phyloP scores from a whole-genome alignment of 805 yeast species.

The Candida silvicultrix region DNA sequence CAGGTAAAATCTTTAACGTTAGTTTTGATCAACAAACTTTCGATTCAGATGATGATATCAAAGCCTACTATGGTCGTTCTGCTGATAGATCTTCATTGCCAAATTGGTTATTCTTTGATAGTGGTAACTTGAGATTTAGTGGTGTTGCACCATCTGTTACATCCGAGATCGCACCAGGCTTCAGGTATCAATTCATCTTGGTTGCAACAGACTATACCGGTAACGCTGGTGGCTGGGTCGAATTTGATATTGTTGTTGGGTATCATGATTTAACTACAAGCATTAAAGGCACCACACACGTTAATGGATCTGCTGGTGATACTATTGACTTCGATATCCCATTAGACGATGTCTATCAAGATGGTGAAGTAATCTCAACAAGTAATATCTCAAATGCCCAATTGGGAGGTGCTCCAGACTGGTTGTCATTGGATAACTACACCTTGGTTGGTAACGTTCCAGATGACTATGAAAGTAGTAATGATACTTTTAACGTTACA shows the following conservation, averaged over 20 bases:
- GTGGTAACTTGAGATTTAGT: conserved; percentile 53
- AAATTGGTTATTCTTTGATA: conserved; percentile 76
- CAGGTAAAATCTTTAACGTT: conserved; percentile 62
- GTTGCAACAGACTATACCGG: conserved; percentile 78
- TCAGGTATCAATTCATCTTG: conserved; percentile 58
- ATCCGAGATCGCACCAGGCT: conserved; percentile 84
- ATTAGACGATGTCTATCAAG: conserved; percentile 54
- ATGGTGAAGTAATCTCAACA: conserved; percentile 41
- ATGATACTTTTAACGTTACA: conserved; percentile 41
- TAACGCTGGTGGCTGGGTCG: conserved; percentile 61
- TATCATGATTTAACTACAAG: conserved; percentile 78
- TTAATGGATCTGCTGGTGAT: conserved; percentile 65
- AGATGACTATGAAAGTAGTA: conserved; percentile 29
- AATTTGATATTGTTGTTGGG: conserved; percentile 75
- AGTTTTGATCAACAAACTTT: conserved; percentile 61
- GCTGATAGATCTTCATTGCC: conserved; percentile 84
- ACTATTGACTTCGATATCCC: conserved; percentile 55
- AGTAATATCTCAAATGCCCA: conserved; percentile 50
- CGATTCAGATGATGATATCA: conserved; percentile 41
- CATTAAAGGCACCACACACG: conserved; percentile 44
- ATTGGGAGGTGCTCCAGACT: conserved; percentile 49
- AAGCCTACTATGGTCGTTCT: conserved; percentile 77
- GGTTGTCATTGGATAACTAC: conserved; percentile 42
- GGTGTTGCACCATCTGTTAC: conserved; percentile 89
- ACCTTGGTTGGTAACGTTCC: conserved; percentile 56